These are phyloP conservation scores for Nissolia schottii DNA, from an alignment of 306 rosid genomes.

Conservation along the genomic window DNA sequence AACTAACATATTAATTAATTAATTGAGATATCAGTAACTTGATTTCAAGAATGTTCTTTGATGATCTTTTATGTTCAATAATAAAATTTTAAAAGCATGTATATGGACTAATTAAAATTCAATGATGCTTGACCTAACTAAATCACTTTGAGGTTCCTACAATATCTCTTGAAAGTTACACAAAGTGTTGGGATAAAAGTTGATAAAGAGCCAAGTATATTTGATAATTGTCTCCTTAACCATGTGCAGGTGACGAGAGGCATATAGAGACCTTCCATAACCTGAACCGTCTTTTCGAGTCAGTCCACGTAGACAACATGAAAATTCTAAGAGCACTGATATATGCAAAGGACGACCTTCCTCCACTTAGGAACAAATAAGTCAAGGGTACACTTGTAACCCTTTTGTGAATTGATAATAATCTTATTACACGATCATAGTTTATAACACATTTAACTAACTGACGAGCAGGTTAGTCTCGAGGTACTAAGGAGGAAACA, in stretches of 20 bases:
- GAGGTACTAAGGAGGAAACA: constrained; percentile 74
- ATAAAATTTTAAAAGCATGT: not conserved
- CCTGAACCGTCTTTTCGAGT: too few relatives aligned
- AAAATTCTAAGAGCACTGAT: too few relatives aligned
- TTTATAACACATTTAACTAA: not conserved
- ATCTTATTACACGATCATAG: not conserved
- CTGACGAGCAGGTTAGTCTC: constrained; percentile 43
- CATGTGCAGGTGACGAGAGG: too few relatives aligned
- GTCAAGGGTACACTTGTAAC: constrained; percentile 32
- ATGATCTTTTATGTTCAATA: not conserved
- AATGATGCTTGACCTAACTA: not conserved
- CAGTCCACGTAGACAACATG: too few relatives aligned
- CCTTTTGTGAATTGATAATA: not conserved
- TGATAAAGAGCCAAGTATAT: too few relatives aligned
- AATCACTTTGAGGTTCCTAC: too few relatives aligned
- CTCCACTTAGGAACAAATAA: constrained; percentile 45
- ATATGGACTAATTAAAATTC: not conserved
- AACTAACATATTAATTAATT: not conserved
- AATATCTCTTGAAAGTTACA: not conserved
- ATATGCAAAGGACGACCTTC: too few relatives aligned
- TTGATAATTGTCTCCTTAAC: too few relatives aligned
- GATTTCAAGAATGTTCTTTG: not conserved
- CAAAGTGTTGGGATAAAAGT: not conserved
- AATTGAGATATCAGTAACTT: not conserved
- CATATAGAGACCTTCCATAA: too few relatives aligned